These are phyloP conservation scores for Coemansia sp. DNA, from an alignment of 192 early-diverging fungal genomes.

Conservation along the genomic window DNA sequence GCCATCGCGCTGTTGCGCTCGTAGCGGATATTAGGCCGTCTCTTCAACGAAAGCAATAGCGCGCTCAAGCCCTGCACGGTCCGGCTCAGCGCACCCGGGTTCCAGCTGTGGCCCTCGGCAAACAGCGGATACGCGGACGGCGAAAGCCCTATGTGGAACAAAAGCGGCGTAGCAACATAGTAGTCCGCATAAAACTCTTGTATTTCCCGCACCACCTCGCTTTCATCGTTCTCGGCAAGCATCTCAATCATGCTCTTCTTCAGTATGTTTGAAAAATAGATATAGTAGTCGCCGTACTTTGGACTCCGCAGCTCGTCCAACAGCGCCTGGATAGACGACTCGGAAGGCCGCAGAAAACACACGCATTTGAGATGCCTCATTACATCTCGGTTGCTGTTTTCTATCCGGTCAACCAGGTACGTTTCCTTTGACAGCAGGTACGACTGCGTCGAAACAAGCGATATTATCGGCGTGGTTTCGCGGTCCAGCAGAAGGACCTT, in stretches of 20 bases:
- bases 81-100: conserved; percentile 69
- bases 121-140: conserved; percentile 65
- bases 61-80: conserved; percentile 75
- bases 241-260: conserved; percentile 87
- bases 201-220: conserved; percentile 90
- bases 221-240: conserved; percentile 93
- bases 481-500: conserved; percentile 92
- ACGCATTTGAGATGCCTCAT: conserved; percentile 96
- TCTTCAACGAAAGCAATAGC: conserved; percentile 79
- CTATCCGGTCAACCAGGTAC: conserved; percentile 91
- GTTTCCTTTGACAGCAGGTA: conserved; percentile 87
- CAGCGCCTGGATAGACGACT: conserved; percentile 78
- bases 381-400: conserved; percentile 77
- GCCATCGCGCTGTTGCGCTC: conserved; percentile 80
- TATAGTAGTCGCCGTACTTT: conserved; percentile 93
- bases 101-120: conserved; percentile 76
- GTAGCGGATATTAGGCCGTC: conserved; percentile 89
- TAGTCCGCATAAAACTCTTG: conserved; percentile 97
- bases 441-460: conserved; percentile 91
- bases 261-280: conserved; percentile 95
- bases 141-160: conserved; percentile 75
- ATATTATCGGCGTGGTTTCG: conserved; percentile 96
- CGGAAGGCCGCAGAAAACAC: conserved; percentile 84
- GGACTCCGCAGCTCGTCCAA: conserved; percentile 90
- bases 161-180: conserved; percentile 73